These are phyloP conservation scores for Fraxinus floribunda DNA, from an alignment of 305 asterid genomes.

Conservation along the genomic window DNA sequence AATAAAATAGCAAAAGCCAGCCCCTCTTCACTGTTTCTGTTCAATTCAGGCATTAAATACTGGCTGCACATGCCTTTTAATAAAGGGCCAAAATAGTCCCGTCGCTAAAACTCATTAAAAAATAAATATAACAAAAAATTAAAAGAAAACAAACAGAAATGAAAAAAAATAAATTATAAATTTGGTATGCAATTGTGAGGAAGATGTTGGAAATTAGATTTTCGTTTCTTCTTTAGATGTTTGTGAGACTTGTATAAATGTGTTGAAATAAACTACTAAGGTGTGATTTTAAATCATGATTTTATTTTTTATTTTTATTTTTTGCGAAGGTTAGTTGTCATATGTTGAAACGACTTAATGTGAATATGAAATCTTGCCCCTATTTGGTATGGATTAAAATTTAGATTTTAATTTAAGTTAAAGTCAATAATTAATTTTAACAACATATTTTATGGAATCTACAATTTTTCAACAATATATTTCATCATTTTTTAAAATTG, in stretches of 20 bases:
- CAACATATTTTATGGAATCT: too few species aligned
- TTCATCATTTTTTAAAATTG: too few species aligned
- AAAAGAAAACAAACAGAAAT: not conserved
- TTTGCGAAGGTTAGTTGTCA: not conserved
- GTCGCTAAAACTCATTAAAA: not conserved
- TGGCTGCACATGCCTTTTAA: not conserved
- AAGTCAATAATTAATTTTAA: too few species aligned
- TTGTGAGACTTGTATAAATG: not conserved
- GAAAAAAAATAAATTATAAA: too few species aligned
- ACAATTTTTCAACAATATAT: too few species aligned
- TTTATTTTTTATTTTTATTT: too few species aligned
- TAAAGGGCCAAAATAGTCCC: not conserved
- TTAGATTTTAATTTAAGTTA: too few species aligned
- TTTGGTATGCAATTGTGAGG: not conserved
- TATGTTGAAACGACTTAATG: not conserved
- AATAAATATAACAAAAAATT: not conserved
- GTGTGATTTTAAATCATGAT: not conserved
- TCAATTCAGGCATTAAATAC: not conserved
- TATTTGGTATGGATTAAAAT: not conserved
- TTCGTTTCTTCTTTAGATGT: not conserved
- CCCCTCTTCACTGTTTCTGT: not conserved
- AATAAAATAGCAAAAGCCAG: not conserved
- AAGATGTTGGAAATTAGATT: not conserved
- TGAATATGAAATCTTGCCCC: not conserved
- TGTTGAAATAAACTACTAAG: not conserved